phyloP scores from a whole-genome alignment of 1,284 basidiomycete species.

The Ustanciosporium gigantosporum region DNA sequence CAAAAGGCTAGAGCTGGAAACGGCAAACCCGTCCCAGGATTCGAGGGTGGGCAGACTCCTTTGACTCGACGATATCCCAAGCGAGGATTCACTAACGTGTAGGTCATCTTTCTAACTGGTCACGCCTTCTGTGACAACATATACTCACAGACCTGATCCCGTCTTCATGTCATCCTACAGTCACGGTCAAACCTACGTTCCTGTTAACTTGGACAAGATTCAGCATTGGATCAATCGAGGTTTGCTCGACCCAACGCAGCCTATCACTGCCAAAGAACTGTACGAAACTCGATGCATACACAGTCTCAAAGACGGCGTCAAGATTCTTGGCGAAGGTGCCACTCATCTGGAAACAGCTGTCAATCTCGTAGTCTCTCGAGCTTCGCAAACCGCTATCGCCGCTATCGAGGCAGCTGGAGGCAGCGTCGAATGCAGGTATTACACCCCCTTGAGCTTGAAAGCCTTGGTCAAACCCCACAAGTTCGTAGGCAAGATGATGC shows the following conservation, averaged over 20 bases:
- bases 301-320: conserved; percentile 84
- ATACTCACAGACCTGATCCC: too few species aligned
- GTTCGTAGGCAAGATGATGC: conserved; percentile 47
- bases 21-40: conserved; percentile 76
- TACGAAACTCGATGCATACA: conserved; percentile 84
- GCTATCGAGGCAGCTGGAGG: conserved; percentile 83
- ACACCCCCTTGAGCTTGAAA: conserved; percentile 80
- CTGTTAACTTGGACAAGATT: conserved; percentile 82
- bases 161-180: conserved; percentile 3
- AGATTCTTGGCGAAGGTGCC: conserved; percentile 81
- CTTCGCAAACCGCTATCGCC: conserved; percentile 80
- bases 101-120: too few species aligned
- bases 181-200: conserved; percentile 70
- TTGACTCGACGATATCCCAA: conserved; percentile 91
- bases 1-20: conserved; percentile 90
- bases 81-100: conserved; percentile 90
- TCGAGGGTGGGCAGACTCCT: conserved; percentile 95
- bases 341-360: conserved; percentile 74
- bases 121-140: background rate
- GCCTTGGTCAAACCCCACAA: conserved; percentile 72
- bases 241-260: conserved; percentile 74
- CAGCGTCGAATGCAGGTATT: conserved; percentile 84
- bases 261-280: conserved; percentile 86
- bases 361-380: conserved; percentile 80
- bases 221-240: conserved; percentile 89